These are phyloP conservation scores for Talaromyces sp. DNA, from an alignment of 2,329 filamentous ascomycete species.

Conservation along the genomic window DNA sequence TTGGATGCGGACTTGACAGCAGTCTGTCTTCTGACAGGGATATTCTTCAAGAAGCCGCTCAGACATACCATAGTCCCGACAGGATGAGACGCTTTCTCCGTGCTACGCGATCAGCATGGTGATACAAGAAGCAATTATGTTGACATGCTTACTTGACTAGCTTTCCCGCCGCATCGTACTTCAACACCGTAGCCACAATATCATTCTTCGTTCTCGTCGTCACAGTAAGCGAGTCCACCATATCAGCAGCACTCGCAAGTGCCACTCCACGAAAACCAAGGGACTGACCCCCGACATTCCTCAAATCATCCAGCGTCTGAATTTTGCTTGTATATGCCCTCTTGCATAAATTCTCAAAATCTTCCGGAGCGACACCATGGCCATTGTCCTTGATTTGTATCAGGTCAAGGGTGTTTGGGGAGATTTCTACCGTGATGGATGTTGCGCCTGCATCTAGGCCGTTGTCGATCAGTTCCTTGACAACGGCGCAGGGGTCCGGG, in stretches of 20 bases:
- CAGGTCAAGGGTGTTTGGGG: conserved; percentile 57
- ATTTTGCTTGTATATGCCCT: conserved; percentile 65
- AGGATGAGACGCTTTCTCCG: conserved; percentile 50
- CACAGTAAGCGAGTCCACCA: conserved; percentile 52
- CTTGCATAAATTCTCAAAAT: conserved; percentile 54
- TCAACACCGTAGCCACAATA: conserved; percentile 50
- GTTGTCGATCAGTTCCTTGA: conserved; percentile 66
- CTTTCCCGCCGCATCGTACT: conserved; percentile 51
- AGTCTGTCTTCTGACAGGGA: conserved; percentile 59
- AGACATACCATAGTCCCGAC: conserved; percentile 60
- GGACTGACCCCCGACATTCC: conserved; percentile 52
- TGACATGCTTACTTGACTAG: conserved; percentile 38
- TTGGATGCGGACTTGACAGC: conserved; percentile 51
- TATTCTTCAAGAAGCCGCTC: conserved; percentile 53
- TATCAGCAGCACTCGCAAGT: conserved; percentile 58
- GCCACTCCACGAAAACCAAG: conserved; percentile 65
- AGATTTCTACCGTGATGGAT: conserved; percentile 56
- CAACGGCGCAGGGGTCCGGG: conserved; percentile 54
- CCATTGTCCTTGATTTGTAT: conserved; percentile 65
- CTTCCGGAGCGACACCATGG: conserved; percentile 56
- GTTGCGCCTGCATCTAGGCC: conserved; percentile 62
- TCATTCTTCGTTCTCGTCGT: conserved; percentile 59
- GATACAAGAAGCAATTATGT: not conserved
- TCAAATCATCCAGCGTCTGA: conserved; percentile 53
- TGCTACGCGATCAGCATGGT: conserved; percentile 22